phyloP scores from a whole-genome alignment of 2,329 filamentous ascomycete species.

The Trichoderma gracile region DNA sequence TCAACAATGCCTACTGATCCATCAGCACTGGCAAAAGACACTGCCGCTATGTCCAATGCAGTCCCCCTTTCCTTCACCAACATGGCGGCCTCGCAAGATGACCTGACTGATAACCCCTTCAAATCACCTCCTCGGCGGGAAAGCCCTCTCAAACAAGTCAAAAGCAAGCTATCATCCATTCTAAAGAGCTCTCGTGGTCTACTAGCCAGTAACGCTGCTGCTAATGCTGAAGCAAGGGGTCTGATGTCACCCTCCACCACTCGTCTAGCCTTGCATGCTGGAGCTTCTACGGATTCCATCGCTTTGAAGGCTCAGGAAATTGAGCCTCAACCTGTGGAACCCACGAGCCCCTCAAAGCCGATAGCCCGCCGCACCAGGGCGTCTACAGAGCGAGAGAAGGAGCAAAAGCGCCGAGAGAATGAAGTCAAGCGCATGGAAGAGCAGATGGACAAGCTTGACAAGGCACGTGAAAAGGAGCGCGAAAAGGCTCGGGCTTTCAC shows the following conservation, averaged over 20 bases:
- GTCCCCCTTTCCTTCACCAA: conserved; percentile 61
- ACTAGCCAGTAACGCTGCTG: conserved; percentile 77
- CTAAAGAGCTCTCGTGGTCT: conserved; percentile 84
- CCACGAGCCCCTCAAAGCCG: conserved; percentile 46
- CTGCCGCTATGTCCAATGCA: conserved; percentile 55
- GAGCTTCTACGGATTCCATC: conserved; percentile 53
- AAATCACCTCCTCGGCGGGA: conserved; percentile 65
- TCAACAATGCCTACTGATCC: conserved; percentile 49
- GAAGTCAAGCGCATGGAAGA: conserved; percentile 63
- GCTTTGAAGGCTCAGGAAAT: conserved; percentile 33
- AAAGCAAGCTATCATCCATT: conserved; percentile 88
- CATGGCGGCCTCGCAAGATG: conserved; percentile 50
- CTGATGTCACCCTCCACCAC: conserved; percentile 56
- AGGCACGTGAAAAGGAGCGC: conserved; percentile 68
- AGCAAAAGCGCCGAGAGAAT: conserved; percentile 67
- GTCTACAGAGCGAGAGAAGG: conserved; percentile 61
- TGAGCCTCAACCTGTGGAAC: conserved; percentile 30
- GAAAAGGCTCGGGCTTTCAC: conserved; percentile 64
- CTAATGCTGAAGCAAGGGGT: conserved; percentile 65
- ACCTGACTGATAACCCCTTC: conserved; percentile 49
- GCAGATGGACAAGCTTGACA: conserved; percentile 64
- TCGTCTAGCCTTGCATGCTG: conserved; percentile 47
- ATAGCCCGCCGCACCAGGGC: conserved; percentile 55
- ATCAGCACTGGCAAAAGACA: conserved; percentile 28
- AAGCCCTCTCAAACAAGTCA: conserved; percentile 86